A percentile compares a stretch with the other conserved stretches of the same genome.
Conservation (phyloP, 768 basidiomycete genomes). For the Leccinum incarnatum region DNA sequence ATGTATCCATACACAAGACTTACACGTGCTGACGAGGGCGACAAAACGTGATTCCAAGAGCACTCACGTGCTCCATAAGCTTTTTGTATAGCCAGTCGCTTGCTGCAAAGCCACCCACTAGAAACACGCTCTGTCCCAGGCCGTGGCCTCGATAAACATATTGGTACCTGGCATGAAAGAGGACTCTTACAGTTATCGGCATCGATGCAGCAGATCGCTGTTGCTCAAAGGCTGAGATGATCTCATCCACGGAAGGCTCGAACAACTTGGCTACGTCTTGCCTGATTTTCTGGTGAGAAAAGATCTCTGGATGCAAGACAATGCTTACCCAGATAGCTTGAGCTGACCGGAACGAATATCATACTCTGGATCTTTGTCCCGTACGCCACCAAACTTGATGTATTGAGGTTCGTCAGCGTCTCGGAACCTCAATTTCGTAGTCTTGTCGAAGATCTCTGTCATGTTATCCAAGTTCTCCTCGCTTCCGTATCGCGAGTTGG, state of each 20-base stretch:
- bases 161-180: not conserved
- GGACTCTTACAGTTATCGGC: slow-evolving; percentile 2
- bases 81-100: slow-evolving; percentile 12
- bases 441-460: slow-evolving; percentile 33
- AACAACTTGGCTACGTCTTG: slow-evolving; percentile 12
- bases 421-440: slow-evolving; percentile 40
- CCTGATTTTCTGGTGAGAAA: slow-evolving; percentile 30
- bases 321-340: slow-evolving; percentile 33
- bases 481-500: slow-evolving; percentile 27
- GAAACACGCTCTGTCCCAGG: slow-evolving; percentile 5
- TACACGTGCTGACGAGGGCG: slow-evolving; percentile 15
- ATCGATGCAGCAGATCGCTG: slow-evolving; percentile 8
- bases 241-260: slow-evolving; percentile 13
- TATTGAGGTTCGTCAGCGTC: slow-evolving; percentile 34
- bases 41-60: slow-evolving; percentile 7
- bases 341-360: slow-evolving; percentile 38
- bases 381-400: slow-evolving; percentile 36
- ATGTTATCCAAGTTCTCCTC: slow-evolving; percentile 32
- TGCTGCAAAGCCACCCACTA: slow-evolving; percentile 15
- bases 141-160: not conserved
- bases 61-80: slow-evolving; percentile 12
- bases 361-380: slow-evolving; percentile 34
- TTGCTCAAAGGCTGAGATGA: slow-evolving; percentile 13
- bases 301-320: slow-evolving; percentile 28
- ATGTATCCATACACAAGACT: not conserved